Percentiles rank a stretch among this genome's conserved stretches.
Conservation (phyloP, 306 rosid species). For the Dalbergia cochinchinensis region DNA sequence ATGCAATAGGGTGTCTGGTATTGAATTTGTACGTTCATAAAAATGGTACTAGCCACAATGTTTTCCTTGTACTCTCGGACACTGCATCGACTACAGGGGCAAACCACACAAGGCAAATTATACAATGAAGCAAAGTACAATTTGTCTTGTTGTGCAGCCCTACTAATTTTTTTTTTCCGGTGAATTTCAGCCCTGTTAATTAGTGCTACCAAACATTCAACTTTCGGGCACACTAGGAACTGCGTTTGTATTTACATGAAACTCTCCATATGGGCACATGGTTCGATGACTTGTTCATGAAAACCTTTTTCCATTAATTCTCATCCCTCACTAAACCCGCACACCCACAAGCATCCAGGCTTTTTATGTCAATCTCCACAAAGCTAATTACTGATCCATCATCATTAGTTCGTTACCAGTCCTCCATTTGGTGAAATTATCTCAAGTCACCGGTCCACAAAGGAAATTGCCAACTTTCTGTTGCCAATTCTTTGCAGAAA, state of each 20-base stretch:
- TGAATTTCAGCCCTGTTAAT: background rate
- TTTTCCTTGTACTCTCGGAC: background rate
- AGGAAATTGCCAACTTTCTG: background rate
- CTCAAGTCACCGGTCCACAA: background rate
- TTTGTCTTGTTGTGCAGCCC: constrained; percentile 1
- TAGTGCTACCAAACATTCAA: background rate
- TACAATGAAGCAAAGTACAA: background rate
- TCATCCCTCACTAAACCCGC: too few species aligned
- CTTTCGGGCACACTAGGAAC: background rate
- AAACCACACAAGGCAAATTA: background rate
- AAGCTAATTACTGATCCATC: background rate
- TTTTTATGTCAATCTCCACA: background rate
- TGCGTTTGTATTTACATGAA: background rate
- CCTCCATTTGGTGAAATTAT: background rate
- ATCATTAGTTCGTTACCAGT: background rate
- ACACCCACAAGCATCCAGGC: background rate
- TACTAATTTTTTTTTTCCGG: background rate
- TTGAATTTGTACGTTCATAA: background rate
- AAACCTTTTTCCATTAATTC: background rate
- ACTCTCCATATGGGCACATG: background rate
- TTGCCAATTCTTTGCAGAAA: background rate
- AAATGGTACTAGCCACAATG: background rate
- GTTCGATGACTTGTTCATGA: background rate
- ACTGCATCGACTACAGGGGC: background rate
- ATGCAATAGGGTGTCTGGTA: background rate